phyloP scores from a whole-genome alignment of 2,329 filamentous ascomycete genomes.

The Coniochaeta prunicola region DNA sequence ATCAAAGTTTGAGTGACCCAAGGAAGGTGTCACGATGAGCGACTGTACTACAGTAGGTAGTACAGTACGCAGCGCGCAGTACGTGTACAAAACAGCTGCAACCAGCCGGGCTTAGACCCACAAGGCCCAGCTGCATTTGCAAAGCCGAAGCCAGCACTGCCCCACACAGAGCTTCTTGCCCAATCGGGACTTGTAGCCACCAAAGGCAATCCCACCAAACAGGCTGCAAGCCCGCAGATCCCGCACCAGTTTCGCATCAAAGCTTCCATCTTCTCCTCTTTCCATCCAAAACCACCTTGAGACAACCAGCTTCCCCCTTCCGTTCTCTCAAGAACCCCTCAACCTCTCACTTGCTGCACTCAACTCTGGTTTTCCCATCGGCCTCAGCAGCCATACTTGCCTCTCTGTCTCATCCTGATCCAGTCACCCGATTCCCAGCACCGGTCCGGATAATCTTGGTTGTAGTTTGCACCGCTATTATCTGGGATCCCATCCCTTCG shows the following conservation, averaged over 20 bases:
- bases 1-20: background rate
- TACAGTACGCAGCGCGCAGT: too few species aligned
- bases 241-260: background rate
- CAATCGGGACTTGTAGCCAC: background rate
- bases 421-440: background rate
- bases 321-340: conserved; percentile 2
- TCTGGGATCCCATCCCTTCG: background rate
- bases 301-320: background rate
- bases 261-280: conserved; percentile 1
- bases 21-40: too few species aligned
- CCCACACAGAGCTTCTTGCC: background rate
- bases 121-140: background rate
- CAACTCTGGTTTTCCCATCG: background rate
- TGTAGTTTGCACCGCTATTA: background rate
- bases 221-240: background rate
- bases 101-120: background rate
- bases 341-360: conserved; percentile 3
- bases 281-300: conserved; percentile 2
- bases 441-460: background rate
- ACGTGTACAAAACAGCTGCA: too few species aligned
- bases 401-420: background rate
- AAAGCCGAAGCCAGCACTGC: background rate
- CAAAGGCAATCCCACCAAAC: background rate
- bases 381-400: background rate
- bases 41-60: too few species aligned